Percentiles rank a stretch among this genome's conserved stretches.
Conservation (phyloP, 1,284 basidiomycete genomes). For the Microstroma glucosiphilum region DNA sequence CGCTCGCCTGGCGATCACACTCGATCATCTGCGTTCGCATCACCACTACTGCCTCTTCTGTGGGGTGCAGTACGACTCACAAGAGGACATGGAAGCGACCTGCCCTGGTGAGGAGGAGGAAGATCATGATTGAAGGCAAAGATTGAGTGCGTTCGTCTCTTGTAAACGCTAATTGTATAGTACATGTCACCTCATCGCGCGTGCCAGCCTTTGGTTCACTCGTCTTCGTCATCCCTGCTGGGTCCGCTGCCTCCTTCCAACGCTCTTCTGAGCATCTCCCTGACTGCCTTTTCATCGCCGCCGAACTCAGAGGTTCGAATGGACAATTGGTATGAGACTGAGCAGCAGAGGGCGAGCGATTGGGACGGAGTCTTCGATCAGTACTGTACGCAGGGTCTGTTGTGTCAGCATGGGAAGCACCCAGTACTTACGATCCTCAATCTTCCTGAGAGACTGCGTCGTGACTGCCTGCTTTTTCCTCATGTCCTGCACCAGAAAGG, state of each 20-base stretch:
- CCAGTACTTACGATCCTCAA: conserved; percentile 72
- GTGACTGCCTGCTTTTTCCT: conserved; percentile 84
- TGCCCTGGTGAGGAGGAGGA: conserved; percentile 21
- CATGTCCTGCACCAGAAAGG: conserved; percentile 66
- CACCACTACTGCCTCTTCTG: conserved; percentile 23
- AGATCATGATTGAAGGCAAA: conserved; percentile 10
- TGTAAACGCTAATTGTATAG: too few species aligned
- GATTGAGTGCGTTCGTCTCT: too few species aligned
- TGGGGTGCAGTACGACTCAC: conserved; percentile 12
- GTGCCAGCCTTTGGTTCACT: too few species aligned
- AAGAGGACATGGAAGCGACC: conserved; percentile 10
- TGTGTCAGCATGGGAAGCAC: background rate
- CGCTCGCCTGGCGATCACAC: conserved; percentile 13
- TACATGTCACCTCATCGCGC: too few species aligned
- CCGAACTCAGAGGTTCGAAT: conserved; percentile 17
- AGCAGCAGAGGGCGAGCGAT: background rate
- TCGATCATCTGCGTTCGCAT: conserved; percentile 12
- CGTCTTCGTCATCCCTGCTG: too few species aligned
- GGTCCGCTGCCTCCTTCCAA: conserved; percentile 1
- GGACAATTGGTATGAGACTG: conserved; percentile 15
- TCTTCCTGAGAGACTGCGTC: conserved; percentile 76
- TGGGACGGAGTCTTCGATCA: background rate
- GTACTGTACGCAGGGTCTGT: background rate
- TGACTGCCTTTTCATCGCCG: conserved; percentile 11
- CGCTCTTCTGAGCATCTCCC: conserved; percentile 16